Evolutionary conservation across 2,329 filamentous ascomycete genomes (phyloP), one percentile per base, ranked within the genome.

Genomic region (Diaporthe ilicicola): DNA sequence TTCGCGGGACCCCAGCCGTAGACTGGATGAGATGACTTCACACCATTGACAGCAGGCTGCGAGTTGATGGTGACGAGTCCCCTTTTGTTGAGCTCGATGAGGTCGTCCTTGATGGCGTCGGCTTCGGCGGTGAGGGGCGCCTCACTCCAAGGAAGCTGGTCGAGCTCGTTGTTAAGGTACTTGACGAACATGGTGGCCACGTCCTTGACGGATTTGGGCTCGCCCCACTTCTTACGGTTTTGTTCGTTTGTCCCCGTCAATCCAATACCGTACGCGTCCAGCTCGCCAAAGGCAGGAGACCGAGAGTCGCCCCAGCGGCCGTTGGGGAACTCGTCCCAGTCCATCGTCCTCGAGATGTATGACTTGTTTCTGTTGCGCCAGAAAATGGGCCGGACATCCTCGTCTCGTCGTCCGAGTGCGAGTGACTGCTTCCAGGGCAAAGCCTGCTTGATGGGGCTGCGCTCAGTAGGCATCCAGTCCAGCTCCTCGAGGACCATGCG

Each of bases 311-410:
- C 97, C 96, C 96, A 99, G 81, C 96, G 93, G 56, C 96, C 96
- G 85, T 99, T 99, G 69, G 96, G 96, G 77, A 98, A 99, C 81
- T 99, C 96, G 77, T 99, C 96, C 96, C 96, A 99, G 76, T 98
- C 95, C 80, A 98, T 95, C 0, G 96, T 99, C 69, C 96, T 94
- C 69, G 94, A 91, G 69, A 99, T 91, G 77, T 99, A 99, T 4
- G 95, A 97, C 79, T 96, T 94, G 83, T 97, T 96, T 71, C 96
- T 91, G 83, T 98, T 98, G 76, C 95, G 92, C 96, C 96, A 99
- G 88, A 99, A 99, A 76, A 99, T 97, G 42, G 96, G 96, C 67
- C 96, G 93, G 53, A 99, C 96, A 78, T 98, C 97, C 83, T 99
- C 96, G 59, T 94, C 93, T 77, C 95, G 90, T 59, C 96, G 91